Base-by-base conservation (phyloP, 2,329 filamentous ascomycete genomes). In the Xylariaceae sp. region DNA sequence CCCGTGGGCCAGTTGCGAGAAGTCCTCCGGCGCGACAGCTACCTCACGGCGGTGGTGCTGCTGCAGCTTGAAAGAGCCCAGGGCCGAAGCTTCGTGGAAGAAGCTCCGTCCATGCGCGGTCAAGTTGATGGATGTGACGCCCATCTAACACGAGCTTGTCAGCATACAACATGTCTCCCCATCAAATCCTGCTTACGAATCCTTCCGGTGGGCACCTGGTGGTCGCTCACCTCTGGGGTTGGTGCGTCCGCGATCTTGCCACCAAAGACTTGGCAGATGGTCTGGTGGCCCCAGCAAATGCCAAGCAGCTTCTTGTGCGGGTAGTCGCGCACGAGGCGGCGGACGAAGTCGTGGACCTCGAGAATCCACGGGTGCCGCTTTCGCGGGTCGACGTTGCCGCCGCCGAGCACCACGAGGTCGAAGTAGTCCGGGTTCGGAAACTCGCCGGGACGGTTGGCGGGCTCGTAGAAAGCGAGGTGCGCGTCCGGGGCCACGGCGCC, bases 231-330 rank as follows among this genome's bases (percentile, higher is more conserved):
- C 57, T 69, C 61, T 21, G 60, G 61, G n/a, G 39, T 31, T 4
- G 59, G 52, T 50, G 65, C 62, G 35, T 61, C 59, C n/a, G 52
- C 56, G 4, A 69, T 48, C 34, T 50, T 52, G 1, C 61, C 66
- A 4, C 63, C 63, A 40, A 67, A 65, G 14, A 66, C 48, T 13
- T 60, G 49, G 4, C 53, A 52, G 28, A 68, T 62, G 7, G 63
- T 66, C 50, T 70, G 66, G 49, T 70, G 67, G 9, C 66, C 66
- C 66, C 66, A 70, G 48, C 70, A 74, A 35, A 68, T 69, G 17
- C 70, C 66, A 55, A 68, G 18, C 29, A 59, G 39, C 44, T 60
- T 60, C 47, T 59, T 58, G 16, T 50, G 46, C 9, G 59, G 57
- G 41, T 53, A 56, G 9, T 52, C 46, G 9, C 46, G 39, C 11